Evolutionary conservation across 805 yeast species (phyloP).

Genomic region (Sporopachydermia quercuum): DNA sequence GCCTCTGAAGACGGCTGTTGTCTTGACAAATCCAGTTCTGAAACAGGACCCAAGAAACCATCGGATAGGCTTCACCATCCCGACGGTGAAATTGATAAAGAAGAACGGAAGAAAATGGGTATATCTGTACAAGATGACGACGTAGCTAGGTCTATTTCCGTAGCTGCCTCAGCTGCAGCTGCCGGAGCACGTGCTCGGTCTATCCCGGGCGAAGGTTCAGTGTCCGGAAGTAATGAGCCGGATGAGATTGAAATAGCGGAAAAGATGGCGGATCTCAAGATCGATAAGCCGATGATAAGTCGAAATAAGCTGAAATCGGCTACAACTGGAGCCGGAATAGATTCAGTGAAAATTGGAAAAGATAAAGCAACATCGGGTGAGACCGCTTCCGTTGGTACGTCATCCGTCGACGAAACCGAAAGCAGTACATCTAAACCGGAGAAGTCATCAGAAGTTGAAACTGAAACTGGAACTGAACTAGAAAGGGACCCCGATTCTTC

Average conservation of each 20-base stretch:
- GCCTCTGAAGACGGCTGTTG: not conserved
- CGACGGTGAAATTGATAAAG: too few relatives aligned
- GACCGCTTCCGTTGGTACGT: not conserved
- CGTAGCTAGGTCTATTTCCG: too few relatives aligned
- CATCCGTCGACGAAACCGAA: not conserved
- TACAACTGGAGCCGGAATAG: not conserved
- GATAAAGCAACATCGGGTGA: not conserved
- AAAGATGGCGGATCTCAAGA: not conserved
- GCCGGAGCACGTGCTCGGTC: too few relatives aligned
- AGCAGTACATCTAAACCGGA: too few relatives aligned
- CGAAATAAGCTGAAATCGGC: not conserved
- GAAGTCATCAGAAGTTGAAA: too few relatives aligned
- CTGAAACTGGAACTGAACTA: too few relatives aligned
- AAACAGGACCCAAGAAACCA: not conserved
- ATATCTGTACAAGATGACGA: too few relatives aligned
- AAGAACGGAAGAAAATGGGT: too few relatives aligned
- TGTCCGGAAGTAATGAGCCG: too few relatives aligned
- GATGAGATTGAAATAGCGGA: too few relatives aligned
- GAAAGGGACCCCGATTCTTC: not conserved
- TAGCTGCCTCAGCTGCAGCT: not conserved
- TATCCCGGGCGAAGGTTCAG: too few relatives aligned
- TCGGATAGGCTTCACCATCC: too few relatives aligned
- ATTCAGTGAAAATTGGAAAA: not conserved
- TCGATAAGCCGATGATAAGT: conserved; percentile 1
- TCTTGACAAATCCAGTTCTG: not conserved